Evolutionary conservation across 1,284 basidiomycete species (phyloP), one percentile per base, ranked within the genome.

Genomic region (Anthracocystis walkeri): DNA sequence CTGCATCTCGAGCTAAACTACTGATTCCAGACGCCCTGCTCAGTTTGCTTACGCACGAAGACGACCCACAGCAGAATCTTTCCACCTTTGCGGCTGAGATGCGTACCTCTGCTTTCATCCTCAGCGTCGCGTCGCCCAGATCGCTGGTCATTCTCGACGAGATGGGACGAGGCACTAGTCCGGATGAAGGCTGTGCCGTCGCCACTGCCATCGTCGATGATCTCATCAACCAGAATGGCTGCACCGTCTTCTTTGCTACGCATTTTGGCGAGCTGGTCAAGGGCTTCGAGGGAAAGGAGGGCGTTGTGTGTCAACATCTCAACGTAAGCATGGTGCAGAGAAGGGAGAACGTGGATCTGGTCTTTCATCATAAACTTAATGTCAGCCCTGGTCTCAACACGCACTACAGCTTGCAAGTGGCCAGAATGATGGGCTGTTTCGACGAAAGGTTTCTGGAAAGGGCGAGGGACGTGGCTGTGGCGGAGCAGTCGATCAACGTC

Each of bases 141-240:
- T 91, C 92, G 0, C 87, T 98, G 12, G 88, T 98, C 1, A 85
- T 98, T 1, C 89, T 98, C 29, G 96, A 99, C 83, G 96, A 98
- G 85, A 89, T 97, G 14, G 92, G 94, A 3, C 61, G 93, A 38
- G 94, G 94, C 3, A 97, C 95, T 0, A 91, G 93, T 4, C 91
- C 94, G 0, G 86, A 88, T 48, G 94, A 97, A 82, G 95, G 96
- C 0, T 86, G 94, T 14, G 96, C 94, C 0, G 91, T 98, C 51
- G 91, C 93, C 0, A 92, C 96, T 85, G 95, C 96, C 0, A 92
- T 98, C 63, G 93, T 93, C 0, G 95, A 98, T 84, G 90, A 90
- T 45, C 88, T 98, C 60, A 91, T 97, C 33, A 86, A 69, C 12
- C 33, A 58, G 10, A 55, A 45, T 12, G 65, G 95, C 92, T 88